Evolutionary conservation across 2,329 filamentous ascomycete species (phyloP).

Genomic region (Ophiocordyceps camponoti-saundersi): DNA sequence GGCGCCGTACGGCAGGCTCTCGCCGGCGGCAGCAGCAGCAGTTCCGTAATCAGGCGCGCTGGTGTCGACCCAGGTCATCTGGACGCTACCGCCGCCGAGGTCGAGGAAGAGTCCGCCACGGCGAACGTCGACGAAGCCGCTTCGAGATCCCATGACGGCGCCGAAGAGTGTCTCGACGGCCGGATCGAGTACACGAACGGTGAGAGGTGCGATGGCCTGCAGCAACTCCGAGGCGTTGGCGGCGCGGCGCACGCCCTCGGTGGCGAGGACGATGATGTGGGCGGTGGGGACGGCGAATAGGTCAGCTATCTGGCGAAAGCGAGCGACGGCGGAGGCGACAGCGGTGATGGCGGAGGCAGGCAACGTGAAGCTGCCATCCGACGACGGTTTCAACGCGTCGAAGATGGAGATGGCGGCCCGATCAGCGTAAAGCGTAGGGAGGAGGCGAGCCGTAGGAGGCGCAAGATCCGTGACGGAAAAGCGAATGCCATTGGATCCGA

Average conservation of each 20-base stretch:
- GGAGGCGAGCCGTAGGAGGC: constrained; percentile 50
- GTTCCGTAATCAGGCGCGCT: constrained; percentile 26
- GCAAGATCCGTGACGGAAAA: constrained; percentile 79
- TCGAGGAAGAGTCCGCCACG: constrained; percentile 65
- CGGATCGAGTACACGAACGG: constrained; percentile 57
- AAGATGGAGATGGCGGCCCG: constrained; percentile 73
- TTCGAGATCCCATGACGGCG: constrained; percentile 61
- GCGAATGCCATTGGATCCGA: constrained; percentile 77
- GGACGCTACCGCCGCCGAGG: constrained; percentile 56
- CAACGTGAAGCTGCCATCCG: constrained; percentile 21
- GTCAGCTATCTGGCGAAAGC: constrained; percentile 55
- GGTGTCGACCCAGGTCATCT: constrained; percentile 47
- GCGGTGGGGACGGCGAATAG: constrained; percentile 47
- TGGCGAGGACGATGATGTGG: constrained; percentile 65
- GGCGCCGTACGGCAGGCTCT: constrained; percentile 44
- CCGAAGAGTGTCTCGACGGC: constrained; percentile 71
- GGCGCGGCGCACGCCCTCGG: constrained; percentile 74
- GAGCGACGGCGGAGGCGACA: constrained; percentile 50
- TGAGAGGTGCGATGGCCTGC: constrained; percentile 42
- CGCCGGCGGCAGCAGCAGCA: constrained; percentile 34
- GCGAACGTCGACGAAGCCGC: constrained; percentile 46
- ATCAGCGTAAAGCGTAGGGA: constrained; percentile 63
- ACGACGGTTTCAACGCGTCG: constrained; percentile 50
- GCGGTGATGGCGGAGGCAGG: constrained; percentile 38
- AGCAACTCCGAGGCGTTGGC: constrained; percentile 56